phyloP scores from a whole-genome alignment of 2,329 filamentous ascomycete genomes.

The Macroventuria anomochaeta region DNA sequence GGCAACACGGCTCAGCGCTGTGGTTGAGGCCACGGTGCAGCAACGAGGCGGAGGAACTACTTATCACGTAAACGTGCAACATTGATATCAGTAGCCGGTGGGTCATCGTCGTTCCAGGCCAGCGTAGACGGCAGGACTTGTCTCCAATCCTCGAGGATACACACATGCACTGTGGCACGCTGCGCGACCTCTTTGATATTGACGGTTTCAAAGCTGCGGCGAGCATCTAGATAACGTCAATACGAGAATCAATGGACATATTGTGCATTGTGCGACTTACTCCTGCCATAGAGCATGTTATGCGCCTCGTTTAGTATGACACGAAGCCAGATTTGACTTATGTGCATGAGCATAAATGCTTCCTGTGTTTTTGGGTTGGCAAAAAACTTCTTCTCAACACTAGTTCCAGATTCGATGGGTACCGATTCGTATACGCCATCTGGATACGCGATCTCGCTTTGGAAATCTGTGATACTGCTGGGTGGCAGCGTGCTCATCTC shows the following conservation, averaged over 20 bases:
- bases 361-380: conserved; percentile 17
- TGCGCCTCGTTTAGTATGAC: conserved; percentile 64
- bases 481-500: conserved; percentile 72
- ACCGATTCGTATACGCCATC: conserved; percentile 60
- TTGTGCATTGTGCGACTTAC: conserved; percentile 26
- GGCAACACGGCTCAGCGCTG: not conserved
- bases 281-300: conserved; percentile 59
- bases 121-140: conserved; percentile 58
- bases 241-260: conserved; percentile 8
- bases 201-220: conserved; percentile 43
- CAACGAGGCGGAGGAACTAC: no score
- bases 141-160: conserved; percentile 62
- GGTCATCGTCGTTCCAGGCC: conserved; percentile 71
- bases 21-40: not conserved
- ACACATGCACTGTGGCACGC: conserved; percentile 40
- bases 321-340: conserved; percentile 65
- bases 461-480: conserved; percentile 65
- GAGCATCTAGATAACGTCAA: conserved; percentile 41
- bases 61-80: conserved; percentile 86
- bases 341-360: conserved; percentile 63
- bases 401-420: conserved; percentile 23
- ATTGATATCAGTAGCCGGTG: conserved; percentile 77
- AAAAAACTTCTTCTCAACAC: conserved; percentile 14
- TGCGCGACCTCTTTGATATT: conserved; percentile 41
- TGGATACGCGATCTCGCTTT: conserved; percentile 70